Base-by-base conservation (phyloP, 208 protist genomes). In the Crithidia brevicula region DNA sequence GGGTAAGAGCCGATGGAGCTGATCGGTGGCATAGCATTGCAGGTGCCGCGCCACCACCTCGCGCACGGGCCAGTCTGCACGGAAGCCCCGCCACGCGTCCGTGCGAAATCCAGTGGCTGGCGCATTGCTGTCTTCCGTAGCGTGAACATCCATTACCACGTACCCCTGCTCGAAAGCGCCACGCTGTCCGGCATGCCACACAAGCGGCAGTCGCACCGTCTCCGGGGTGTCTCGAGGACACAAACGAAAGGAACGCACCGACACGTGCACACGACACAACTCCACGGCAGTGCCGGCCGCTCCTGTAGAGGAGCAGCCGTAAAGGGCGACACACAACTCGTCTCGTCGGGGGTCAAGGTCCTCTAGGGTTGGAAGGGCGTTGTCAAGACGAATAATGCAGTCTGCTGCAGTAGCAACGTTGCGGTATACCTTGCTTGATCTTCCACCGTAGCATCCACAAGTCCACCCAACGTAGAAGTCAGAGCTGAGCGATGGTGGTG, bases 221-320 rank as follows among this genome's bases (percentile, higher is more conserved):
- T 30, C 27, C 1, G n/a, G 18, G 11, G 28, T 1, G 2, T 22
- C 25, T 2, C 30, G 13, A 13, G 25, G 4, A 22, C 38, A 42
- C 1, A 25, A 25, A 25, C 27, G 34, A 11, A 68, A 57, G 51
- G 34, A 51, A 45, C 81, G 68, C 2, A 87, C 45, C 7, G 70
- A 81, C 13, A 81, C 56, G 33, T 78, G 70, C 28, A 56, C 52
- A 38, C 76, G 58, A 22, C 81, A 74, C 36, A 82, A 7, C 47
- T 86, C 72, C 20, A 10, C 31, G 13, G 56, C 10, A 8, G 0
- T 20, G 42, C 28, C 28, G 3, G 16, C 42, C 2, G 54, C 23
- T 22, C 27, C 51, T 7, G 11, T 2, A 7, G 31, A 2, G 23
- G 11, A 20, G 6, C 40, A 16, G 31, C 56, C 49, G 66, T 64